Percentiles rank a stretch among this genome's conserved stretches.
Evolutionary conservation across 768 basidiomycete species (phyloP).

Genomic region (Cubamyces lactineus): DNA sequence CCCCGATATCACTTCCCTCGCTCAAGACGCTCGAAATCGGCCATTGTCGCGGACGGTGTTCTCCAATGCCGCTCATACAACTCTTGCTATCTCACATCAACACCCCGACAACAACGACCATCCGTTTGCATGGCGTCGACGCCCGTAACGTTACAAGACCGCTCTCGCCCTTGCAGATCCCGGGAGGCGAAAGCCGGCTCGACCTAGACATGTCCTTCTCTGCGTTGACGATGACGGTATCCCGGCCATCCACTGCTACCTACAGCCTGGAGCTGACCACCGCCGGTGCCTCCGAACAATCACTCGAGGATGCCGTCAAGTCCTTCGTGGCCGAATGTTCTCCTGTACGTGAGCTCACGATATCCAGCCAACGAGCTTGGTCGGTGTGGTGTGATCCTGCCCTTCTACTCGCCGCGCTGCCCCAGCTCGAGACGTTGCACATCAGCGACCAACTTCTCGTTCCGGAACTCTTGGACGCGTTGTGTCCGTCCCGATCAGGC

Average conservation of each 20-base stretch:
- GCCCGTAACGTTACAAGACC: neutral
- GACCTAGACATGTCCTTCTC: conserved; percentile 12
- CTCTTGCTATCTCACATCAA: conserved; percentile 5
- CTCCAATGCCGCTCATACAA: neutral
- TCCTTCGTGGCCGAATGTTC: neutral
- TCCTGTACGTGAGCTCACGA: neutral
- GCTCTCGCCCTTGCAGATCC: neutral
- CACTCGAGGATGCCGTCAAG: conserved; percentile 3
- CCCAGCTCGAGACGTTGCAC: neutral
- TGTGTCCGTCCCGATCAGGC: neutral
- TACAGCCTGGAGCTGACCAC: conserved; percentile 14
- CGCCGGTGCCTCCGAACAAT: conserved; percentile 3
- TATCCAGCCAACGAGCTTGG: conserved; percentile 15
- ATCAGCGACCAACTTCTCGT: conserved; percentile 5
- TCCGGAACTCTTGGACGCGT: neutral
- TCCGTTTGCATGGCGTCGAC: conserved; percentile 2
- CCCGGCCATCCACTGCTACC: neutral
- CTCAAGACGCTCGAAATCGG: conserved; percentile 7
- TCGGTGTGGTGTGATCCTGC: conserved; percentile 17
- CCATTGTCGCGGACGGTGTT: conserved; percentile 1
- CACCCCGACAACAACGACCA: neutral
- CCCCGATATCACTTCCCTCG: neutral
- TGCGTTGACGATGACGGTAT: neutral
- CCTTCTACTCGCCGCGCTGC: neutral
- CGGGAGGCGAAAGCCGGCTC: neutral